A percentile compares a stretch with the other conserved stretches of the same genome.
These are phyloP conservation scores for Ascochyta clinopodiicola DNA, from an alignment of 2,329 filamentous ascomycete species.

Conservation along the genomic window DNA sequence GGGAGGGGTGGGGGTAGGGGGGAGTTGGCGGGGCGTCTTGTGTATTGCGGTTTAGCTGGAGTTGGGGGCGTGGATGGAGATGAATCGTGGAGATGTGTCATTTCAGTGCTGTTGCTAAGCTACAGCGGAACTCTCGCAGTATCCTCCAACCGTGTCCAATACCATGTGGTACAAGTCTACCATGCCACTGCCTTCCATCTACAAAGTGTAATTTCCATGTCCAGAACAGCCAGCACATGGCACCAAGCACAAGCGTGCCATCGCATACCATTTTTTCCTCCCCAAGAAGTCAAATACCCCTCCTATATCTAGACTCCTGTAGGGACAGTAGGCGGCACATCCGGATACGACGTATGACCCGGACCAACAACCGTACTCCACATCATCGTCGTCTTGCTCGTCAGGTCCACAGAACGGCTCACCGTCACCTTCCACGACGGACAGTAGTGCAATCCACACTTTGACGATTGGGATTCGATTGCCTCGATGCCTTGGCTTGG, in stretches of 20 bases:
- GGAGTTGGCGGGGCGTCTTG: background rate
- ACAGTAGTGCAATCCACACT: slow-evolving; percentile 3
- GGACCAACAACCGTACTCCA: background rate
- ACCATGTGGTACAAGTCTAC: too few relatives aligned
- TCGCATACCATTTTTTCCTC: too few relatives aligned
- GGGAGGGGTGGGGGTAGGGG: background rate
- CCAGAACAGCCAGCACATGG: too few relatives aligned
- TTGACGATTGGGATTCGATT: background rate
- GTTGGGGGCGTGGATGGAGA: background rate
- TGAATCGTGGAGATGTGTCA: background rate
- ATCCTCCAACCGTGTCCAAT: background rate
- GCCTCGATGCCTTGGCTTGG: background rate
- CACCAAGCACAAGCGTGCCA: too few relatives aligned
- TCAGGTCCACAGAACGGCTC: too few relatives aligned
- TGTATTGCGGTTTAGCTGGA: background rate
- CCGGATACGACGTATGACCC: too few relatives aligned
- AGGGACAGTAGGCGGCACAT: background rate
- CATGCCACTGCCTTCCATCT: too few relatives aligned
- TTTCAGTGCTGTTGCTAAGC: background rate
- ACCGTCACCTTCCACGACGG: background rate
- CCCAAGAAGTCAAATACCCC: too few relatives aligned
- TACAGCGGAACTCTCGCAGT: background rate
- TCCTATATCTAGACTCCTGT: too few relatives aligned
- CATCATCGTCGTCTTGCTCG: background rate
- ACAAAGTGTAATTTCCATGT: too few relatives aligned